These are phyloP conservation scores for Trichophyton benhamiae DNA, from an alignment of 2,329 filamentous ascomycete species.

Conservation along the genomic window DNA sequence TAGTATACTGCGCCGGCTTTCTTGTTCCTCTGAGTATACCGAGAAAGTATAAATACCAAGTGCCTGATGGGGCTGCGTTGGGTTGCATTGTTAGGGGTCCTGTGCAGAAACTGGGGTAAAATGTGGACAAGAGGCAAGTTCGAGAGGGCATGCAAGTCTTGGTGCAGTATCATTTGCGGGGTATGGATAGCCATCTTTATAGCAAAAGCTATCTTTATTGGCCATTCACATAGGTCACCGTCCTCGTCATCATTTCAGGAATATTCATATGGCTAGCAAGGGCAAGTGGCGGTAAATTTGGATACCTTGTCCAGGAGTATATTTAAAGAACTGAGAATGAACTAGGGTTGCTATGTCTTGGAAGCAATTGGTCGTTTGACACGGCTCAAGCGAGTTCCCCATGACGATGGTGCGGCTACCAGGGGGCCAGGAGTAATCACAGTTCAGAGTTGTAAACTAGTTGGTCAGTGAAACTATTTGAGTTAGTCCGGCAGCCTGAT, in stretches of 20 bases:
- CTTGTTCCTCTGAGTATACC: neutral
- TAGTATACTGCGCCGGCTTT: neutral
- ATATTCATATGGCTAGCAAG: neutral
- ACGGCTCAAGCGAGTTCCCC: constrained; percentile 2
- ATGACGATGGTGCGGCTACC: neutral
- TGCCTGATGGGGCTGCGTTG: neutral
- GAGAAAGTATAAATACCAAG: constrained; percentile 1
- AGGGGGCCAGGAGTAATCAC: neutral
- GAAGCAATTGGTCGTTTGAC: neutral
- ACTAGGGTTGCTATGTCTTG: neutral
- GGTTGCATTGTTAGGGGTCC: constrained; percentile 1
- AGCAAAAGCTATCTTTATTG: neutral
- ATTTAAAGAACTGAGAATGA: neutral
- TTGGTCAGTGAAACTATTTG: neutral
- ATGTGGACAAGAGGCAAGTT: neutral
- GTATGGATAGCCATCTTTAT: neutral
- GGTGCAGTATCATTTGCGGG: neutral
- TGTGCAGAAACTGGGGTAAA: constrained; percentile 1
- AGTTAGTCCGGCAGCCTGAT: neutral
- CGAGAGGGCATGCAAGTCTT: neutral
- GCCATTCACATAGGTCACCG: neutral
- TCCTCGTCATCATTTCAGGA: neutral
- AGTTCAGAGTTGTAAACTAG: neutral
- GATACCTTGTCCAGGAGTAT: neutral
- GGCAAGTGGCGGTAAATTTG: constrained; percentile 2